phyloP scores from a whole-genome alignment of 768 basidiomycete species.

The Phanerochaete sordida region DNA sequence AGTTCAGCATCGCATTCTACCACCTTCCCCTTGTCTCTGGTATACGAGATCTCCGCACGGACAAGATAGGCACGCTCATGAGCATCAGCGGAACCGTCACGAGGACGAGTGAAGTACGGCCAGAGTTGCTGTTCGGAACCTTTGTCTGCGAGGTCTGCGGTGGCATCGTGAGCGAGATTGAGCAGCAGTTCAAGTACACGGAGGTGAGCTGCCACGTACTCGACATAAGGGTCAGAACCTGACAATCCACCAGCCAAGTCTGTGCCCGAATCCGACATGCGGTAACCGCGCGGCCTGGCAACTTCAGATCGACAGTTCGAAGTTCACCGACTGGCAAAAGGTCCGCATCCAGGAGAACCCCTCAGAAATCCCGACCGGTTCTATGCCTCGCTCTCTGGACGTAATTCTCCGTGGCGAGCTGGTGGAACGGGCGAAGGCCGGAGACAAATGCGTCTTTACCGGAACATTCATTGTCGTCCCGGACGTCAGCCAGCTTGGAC shows the following conservation, averaged over 20 bases:
- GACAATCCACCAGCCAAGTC: conserved; percentile 57
- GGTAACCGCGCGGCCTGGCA: conserved; percentile 90
- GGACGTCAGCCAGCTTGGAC: conserved; percentile 92
- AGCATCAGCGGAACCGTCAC: conserved; percentile 97
- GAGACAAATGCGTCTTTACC: conserved; percentile 97
- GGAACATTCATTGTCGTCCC: conserved; percentile 98
- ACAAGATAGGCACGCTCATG: conserved; percentile 91
- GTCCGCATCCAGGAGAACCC: conserved; percentile 98
- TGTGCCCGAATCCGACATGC: conserved; percentile 94
- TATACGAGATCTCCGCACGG: conserved; percentile 90
- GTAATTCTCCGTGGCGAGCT: conserved; percentile 94
- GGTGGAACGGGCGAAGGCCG: conserved; percentile 98
- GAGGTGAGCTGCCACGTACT: conserved; percentile 51
- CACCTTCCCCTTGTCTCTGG: conserved; percentile 91
- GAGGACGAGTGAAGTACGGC: conserved; percentile 94
- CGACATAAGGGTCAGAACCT: conserved; percentile 6
- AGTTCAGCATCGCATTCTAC: conserved; percentile 95
- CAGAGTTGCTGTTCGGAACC: conserved; percentile 89
- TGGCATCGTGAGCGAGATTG: conserved; percentile 85
- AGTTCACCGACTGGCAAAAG: conserved; percentile 99
- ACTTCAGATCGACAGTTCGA: conserved; percentile 91
- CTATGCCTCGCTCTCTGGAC: conserved; percentile 96
- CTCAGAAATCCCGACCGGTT: conserved; percentile 97
- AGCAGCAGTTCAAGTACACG: conserved; percentile 99
- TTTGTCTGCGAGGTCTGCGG: conserved; percentile 91